Base-by-base conservation (phyloP, 768 basidiomycete species). In the Russula sp. region DNA sequence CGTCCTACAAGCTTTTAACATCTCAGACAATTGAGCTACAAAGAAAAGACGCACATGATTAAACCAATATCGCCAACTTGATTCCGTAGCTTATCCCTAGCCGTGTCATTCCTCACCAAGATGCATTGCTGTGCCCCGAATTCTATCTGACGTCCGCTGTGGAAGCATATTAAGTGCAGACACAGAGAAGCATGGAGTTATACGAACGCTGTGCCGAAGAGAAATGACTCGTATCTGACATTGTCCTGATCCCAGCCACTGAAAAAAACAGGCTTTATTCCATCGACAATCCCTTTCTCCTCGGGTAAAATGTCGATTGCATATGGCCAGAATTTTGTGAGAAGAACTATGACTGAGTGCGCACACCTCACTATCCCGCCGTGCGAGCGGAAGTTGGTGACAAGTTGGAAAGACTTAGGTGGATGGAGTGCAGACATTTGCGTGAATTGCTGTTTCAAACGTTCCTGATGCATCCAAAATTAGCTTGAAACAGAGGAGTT, bases 341-440 rank as follows among this genome's bases (percentile, higher is more conserved):
- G 69, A 13, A 75, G 66, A 6, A 63, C 32, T 10, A 76, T 67
- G 20, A 76, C 50, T 18, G 70, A 71, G 47, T 74, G 71, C 20
- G 75, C 75, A 31, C 72, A 73, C 44, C 66, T 63, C 27, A 76
- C 71, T 55, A 76, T 75, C 7, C 75, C 75, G 1, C 67, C 71
- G 52, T 76, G 75, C 13, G 74, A 76, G 6, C 75, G 71, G 63
- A 75, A 76, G 59, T 76, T 76, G 10, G 70, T 65, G 16, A 63
- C 64, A 31, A 76, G 70, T 47, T 76, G 71, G 66, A 74, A 76
- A 2, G 69, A 66, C 49, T 55, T 59, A 1, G 72, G 72, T n/a
- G 53, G 47, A 50, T 22, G 65, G 5, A 44, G 8, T 10, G 34
- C 31, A 14, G 39, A 37, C 47, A 45, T 51, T 32, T 50, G 48